Base-by-base conservation (phyloP, 441 rosid genomes). In the Jatropha podagrica region DNA sequence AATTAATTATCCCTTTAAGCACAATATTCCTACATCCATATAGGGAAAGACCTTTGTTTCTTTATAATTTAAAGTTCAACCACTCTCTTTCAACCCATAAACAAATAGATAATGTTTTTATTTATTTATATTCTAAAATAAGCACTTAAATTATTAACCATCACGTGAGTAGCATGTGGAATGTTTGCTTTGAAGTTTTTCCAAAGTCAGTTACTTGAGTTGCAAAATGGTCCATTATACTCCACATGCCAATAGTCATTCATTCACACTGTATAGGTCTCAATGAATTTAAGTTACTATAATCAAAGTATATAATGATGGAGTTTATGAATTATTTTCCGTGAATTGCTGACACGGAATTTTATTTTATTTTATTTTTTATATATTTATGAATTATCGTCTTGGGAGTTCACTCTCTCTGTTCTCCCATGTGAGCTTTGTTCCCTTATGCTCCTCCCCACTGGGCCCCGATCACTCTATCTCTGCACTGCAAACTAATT, bases 341-440 rank as follows among this genome's bases (percentile, higher is more conserved):
- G n/a, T 56, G 2, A 40, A 55, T n/a, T 56, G 52, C 54, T 71
- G 65, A 71, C 52, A 15, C 56, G 66, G 66, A 56, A 56, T 26
- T 60, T 59, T 10, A 37, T 5, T 55, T 68, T 55, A 17, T 23
- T 23, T n/a, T n/a, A n/a, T n/a, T n/a, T n/a, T 23, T 23, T 23
- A 1, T n/a, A 20, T 41, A 12, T 56, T 41, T 26, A 44, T 46
- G 0, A 7, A 20, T 61, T 40, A 13, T 5, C 23, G 8, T 7
- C 20, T 49, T 54, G 38, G 55, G n/a, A 63, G 5, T 73, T 49
- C 76, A 74, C 23, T 23, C 46, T 42, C 7, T 42, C 46, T 20
- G 64, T 74, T 74, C 71, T 41, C 71, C 64, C 71, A 74, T 74
- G 77, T 74, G 77, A 74, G 51, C 17, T 40, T 23, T 54, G 70